Evolutionary conservation across 75 land plant genomes (phyloP).

Genomic region (Isoetes taiwanensis): DNA sequence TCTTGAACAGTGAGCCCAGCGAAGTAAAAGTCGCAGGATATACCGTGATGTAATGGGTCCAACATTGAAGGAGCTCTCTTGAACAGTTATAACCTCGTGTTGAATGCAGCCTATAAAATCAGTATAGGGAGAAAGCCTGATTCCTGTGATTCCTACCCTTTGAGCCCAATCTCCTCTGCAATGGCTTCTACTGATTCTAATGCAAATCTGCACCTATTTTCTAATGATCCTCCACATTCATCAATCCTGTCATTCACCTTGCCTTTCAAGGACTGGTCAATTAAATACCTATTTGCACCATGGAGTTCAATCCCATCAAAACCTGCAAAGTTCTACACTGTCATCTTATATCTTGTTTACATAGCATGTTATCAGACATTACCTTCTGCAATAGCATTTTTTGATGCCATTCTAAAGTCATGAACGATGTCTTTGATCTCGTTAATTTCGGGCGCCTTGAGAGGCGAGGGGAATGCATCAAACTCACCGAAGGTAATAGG

Average conservation of each 20-base stretch:
- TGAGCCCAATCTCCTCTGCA: background rate
- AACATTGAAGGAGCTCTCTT: too few relatives aligned
- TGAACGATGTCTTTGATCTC: background rate
- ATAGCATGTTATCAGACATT: too few relatives aligned
- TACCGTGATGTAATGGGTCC: too few relatives aligned
- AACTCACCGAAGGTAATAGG: background rate
- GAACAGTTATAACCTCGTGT: too few relatives aligned
- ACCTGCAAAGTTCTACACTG: too few relatives aligned
- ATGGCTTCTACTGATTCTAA: slow-evolving; percentile 12
- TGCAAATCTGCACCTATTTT: slow-evolving; percentile 18
- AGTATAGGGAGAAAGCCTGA: slow-evolving; percentile 11
- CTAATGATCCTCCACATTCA: slow-evolving; percentile 17
- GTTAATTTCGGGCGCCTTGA: background rate
- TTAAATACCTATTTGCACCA: slow-evolving; percentile 11
- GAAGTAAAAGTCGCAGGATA: too few relatives aligned
- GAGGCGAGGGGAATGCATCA: background rate
- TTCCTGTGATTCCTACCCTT: background rate
- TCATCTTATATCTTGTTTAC: too few relatives aligned
- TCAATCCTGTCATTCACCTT: slow-evolving; percentile 14
- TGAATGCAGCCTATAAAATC: slow-evolving; percentile 14
- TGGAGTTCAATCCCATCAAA: slow-evolving; percentile 20
- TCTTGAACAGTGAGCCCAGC: too few relatives aligned
- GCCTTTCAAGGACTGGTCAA: slow-evolving; percentile 7
- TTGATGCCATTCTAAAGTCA: background rate
- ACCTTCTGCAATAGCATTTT: background rate